These are phyloP conservation scores for Gryganskiella cystojenkinii DNA, from an alignment of 192 early-diverging fungal genomes.

Conservation along the genomic window DNA sequence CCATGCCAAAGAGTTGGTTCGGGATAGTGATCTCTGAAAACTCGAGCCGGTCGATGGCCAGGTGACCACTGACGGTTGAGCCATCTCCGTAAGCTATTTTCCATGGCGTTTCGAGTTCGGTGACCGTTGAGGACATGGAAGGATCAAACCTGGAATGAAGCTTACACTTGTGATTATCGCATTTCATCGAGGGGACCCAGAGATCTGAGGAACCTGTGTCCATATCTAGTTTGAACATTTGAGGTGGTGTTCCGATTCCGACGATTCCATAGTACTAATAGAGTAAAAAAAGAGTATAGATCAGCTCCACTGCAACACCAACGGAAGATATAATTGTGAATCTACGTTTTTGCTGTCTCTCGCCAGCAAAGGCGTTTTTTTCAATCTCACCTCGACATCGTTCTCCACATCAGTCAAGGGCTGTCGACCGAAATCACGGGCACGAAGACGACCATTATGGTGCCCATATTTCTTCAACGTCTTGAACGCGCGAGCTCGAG, in stretches of 20 bases:
- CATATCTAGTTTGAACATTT: constrained; percentile 75
- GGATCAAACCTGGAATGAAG: constrained; percentile 31
- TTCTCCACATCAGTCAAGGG: constrained; percentile 55
- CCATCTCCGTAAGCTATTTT: constrained; percentile 59
- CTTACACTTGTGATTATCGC: constrained; percentile 13
- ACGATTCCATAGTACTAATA: constrained; percentile 75
- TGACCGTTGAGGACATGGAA: constrained; percentile 27
- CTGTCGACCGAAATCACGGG: constrained; percentile 27
- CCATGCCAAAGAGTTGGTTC: constrained; percentile 72
- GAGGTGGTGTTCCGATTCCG: constrained; percentile 72
- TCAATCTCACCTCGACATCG: constrained; percentile 48
- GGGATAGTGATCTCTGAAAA: constrained; percentile 65
- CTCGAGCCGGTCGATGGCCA: constrained; percentile 60
- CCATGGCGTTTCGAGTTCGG: constrained; percentile 39
- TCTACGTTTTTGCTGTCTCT: too few species aligned
- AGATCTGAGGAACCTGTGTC: constrained; percentile 81
- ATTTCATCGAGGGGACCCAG: constrained; percentile 63
- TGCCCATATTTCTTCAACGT: constrained; percentile 46
- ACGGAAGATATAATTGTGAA: not conserved
- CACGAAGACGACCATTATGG: constrained; percentile 27
- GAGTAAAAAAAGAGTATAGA: not conserved
- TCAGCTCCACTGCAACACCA: not conserved
- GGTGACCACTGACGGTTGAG: constrained; percentile 46
- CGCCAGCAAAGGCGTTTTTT: too few species aligned
- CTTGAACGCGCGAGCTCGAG: constrained; percentile 24